phyloP scores from a whole-genome alignment of 495 filamentous ascomycete genomes.

The Lentithecium fluviatile region DNA sequence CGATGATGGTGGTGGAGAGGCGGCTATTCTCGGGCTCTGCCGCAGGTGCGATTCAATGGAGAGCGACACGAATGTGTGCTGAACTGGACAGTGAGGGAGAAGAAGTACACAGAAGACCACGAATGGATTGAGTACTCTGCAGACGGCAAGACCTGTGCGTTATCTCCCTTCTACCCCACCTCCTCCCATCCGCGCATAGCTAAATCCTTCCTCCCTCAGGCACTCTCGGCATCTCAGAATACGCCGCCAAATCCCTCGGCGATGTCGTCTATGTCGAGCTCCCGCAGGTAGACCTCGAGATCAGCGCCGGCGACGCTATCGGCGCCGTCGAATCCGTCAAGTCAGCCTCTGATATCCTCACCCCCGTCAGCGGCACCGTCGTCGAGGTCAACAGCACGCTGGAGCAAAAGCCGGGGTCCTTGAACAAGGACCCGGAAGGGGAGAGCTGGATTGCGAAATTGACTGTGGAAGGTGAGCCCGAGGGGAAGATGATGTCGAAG shows the following conservation, averaged over 20 bases:
- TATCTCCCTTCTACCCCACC: background rate
- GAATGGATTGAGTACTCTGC: conserved; percentile 91
- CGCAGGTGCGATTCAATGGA: conserved; percentile 11
- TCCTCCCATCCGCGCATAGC: background rate
- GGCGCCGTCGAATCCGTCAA: conserved; percentile 98
- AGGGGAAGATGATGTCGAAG: conserved; percentile 64
- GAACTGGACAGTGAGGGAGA: conserved; percentile 45
- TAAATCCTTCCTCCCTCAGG: conserved; percentile 45
- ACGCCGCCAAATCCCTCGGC: conserved; percentile 86
- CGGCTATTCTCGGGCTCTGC: conserved; percentile 35
- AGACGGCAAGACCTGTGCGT: conserved; percentile 64
- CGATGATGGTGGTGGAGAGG: conserved; percentile 12
- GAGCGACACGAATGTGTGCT: background rate
- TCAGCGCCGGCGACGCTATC: conserved; percentile 71
- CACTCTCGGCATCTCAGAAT: conserved; percentile 83
- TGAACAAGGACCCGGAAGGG: conserved; percentile 81
- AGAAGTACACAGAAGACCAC: conserved; percentile 95
- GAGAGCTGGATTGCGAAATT: conserved; percentile 94
- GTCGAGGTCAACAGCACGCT: conserved; percentile 67
- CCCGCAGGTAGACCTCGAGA: conserved; percentile 61
- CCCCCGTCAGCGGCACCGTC: conserved; percentile 76
- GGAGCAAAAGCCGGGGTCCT: conserved; percentile 77
- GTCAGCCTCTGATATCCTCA: conserved; percentile 92
- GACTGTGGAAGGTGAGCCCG: conserved; percentile 67
- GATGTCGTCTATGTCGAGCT: conserved; percentile 98